Percentiles rank a stretch among this genome's conserved stretches.
Conservation (phyloP, 2,329 filamentous ascomycete genomes). For the Colletotrichum gigasporum region DNA sequence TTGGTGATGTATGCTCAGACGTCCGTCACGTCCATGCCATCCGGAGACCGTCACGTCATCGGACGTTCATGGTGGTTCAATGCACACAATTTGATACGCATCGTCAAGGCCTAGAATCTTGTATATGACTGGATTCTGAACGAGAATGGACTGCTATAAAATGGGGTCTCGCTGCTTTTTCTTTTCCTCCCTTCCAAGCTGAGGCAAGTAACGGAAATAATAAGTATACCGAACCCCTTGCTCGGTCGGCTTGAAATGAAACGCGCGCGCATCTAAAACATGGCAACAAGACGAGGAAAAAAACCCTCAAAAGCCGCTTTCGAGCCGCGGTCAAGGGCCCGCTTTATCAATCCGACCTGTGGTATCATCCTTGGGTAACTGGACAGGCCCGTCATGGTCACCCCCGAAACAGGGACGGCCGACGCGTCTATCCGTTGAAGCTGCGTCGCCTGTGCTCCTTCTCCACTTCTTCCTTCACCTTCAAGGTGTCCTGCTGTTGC, state of each 20-base stretch:
- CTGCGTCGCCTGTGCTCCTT: slow-evolving; percentile 55
- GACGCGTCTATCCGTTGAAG: slow-evolving; percentile 36
- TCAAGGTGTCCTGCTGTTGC: slow-evolving; percentile 80
- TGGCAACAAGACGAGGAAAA: not conserved
- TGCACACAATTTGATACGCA: not conserved
- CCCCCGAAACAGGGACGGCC: not conserved
- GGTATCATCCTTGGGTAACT: slow-evolving; percentile 25
- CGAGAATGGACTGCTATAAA: not conserved
- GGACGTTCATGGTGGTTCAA: not conserved
- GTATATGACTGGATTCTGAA: not conserved
- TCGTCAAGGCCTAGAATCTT: not conserved
- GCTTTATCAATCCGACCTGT: slow-evolving; percentile 13
- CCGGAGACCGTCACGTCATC: not conserved
- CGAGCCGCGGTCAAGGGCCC: not conserved
- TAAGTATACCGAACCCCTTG: not conserved
- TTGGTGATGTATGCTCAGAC: not conserved
- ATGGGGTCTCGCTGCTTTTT: slow-evolving; percentile 16
- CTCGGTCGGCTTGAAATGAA: slow-evolving; percentile 10
- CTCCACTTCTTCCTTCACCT: slow-evolving; percentile 68
- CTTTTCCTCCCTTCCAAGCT: not conserved
- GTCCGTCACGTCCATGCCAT: not conserved
- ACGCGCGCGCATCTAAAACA: not conserved
- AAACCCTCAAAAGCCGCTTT: not conserved
- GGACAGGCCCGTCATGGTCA: not conserved
- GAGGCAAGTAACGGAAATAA: not conserved